These are phyloP conservation scores for Neurospora intermedia DNA, from an alignment of 495 filamentous ascomycete genomes.

Conservation along the genomic window DNA sequence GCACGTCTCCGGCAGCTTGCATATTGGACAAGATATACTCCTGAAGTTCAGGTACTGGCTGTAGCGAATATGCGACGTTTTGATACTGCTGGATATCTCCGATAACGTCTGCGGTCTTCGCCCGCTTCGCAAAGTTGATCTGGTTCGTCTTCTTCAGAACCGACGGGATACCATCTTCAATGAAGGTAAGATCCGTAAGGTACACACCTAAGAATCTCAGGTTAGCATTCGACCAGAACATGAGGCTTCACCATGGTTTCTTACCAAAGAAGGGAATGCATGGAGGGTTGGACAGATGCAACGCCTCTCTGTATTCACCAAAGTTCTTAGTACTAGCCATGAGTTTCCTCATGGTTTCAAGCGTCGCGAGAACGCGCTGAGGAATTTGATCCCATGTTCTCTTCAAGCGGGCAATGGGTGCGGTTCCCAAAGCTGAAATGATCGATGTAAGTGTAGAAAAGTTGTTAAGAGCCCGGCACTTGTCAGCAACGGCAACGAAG, in stretches of 20 bases:
- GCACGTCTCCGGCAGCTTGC: conserved; percentile 85
- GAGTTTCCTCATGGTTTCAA: conserved; percentile 84
- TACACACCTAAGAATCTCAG: conserved; percentile 62
- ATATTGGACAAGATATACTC: conserved; percentile 96
- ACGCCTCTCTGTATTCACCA: conserved; percentile 84
- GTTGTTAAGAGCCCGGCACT: conserved; percentile 90
- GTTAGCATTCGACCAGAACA: conserved; percentile 2
- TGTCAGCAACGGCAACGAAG: conserved; percentile 95
- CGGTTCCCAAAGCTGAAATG: conserved; percentile 87
- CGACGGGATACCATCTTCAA: conserved; percentile 94
- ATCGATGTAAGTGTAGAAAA: conserved; percentile 98
- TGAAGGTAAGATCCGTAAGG: conserved; percentile 95
- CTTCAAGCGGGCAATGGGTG: conserved; percentile 85
- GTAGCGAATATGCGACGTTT: conserved; percentile 84
- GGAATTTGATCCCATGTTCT: conserved; percentile 94
- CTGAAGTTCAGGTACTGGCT: conserved; percentile 82
- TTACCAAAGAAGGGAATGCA: conserved; percentile 98
- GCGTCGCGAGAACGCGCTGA: conserved; percentile 60
- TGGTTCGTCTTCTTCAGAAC: conserved; percentile 87
- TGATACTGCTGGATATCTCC: conserved; percentile 98
- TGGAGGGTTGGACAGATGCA: conserved; percentile 87
- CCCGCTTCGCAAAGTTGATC: conserved; percentile 97
- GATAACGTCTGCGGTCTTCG: conserved; percentile 96
- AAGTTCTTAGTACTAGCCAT: conserved; percentile 99
- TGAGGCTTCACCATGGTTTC: conserved; percentile 13